Evolutionary conservation across 106 monocot genomes (phyloP), one percentile per base, ranked within the genome.

Genomic region (Platanthera guangdongensis): DNA sequence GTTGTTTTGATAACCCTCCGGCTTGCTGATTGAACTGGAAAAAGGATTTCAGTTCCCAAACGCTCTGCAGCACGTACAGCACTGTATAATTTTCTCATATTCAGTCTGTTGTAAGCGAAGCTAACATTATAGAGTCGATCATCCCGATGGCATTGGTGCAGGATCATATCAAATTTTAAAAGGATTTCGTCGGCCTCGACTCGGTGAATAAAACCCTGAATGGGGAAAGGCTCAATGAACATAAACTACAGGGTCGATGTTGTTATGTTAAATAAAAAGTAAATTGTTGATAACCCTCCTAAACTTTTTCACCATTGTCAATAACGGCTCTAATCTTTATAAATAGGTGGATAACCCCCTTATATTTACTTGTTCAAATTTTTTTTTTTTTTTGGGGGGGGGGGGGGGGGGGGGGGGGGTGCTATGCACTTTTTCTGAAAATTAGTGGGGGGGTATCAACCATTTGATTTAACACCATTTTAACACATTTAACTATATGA

Each of bases 161-260:
- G 81, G 4, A 52, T 51, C 7, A 71, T 62, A 75, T 90, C 77
- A 81, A 99, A 99, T 60, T 79, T 85, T 59, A 99, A 45, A 72
- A 79, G 88, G 63, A 99, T 90, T 83, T 92, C 94, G 73, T 99
- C 99, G 7, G 99, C 91, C 73, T 91, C 91, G 52, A 99, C 90
- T 65, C 81, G 85, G 82, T 94, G 85, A 62, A 99, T 94, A 71
- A 81, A 92, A 63, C 94, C 99, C 99, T 94, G 83, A 51, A 81
- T 18, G 32, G 16, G 3, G 65, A 68, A 55, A 77, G 28, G 18
- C 46, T 25, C 15, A 65, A 57, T 5, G 73, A 46, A 60, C 15
- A 69, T 6, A 30, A 67, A 70, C 15, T 70, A 60, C 18, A n/a
- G 47, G 47, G 47, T n/a, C 5, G 39, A 39, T 39, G 39, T 39